phyloP scores from a whole-genome alignment of 1,139 yeast genomes.

The Pichia sp. region DNA sequence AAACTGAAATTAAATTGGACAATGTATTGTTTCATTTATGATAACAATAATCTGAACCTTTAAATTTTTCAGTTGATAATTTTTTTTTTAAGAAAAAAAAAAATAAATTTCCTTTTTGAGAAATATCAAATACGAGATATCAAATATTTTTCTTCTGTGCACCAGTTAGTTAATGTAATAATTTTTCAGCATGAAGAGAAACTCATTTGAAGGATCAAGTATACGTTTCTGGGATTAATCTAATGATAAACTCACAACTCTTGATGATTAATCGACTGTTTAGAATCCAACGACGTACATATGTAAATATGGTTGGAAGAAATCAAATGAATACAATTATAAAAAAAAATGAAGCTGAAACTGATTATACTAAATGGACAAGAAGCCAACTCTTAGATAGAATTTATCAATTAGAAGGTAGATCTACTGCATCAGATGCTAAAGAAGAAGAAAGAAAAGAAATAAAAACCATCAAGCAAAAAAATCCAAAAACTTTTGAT shows the following conservation, averaged over 20 bases:
- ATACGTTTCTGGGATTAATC: too few relatives aligned
- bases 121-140: too few relatives aligned
- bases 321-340: neutral
- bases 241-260: too few relatives aligned
- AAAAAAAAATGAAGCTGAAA: neutral
- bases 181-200: too few relatives aligned
- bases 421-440: neutral
- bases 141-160: constrained; percentile 3
- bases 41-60: too few relatives aligned
- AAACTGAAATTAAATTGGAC: too few relatives aligned
- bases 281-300: too few relatives aligned
- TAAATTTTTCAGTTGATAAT: too few relatives aligned
- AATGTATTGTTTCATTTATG: too few relatives aligned
- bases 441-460: constrained; percentile 10
- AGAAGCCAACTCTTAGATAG: constrained; percentile 35
- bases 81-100: neutral
- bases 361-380: constrained; percentile 31
- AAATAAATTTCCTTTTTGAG: constrained; percentile 6
- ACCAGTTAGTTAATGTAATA: neutral
- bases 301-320: too few relatives aligned
- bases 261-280: too few relatives aligned
- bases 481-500: constrained; percentile 50
- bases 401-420: constrained; percentile 39
- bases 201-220: too few relatives aligned
- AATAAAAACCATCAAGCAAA: constrained; percentile 9